Conservation (phyloP, 108 stramenopile genomes). For the Skeletonema marinoi region DNA sequence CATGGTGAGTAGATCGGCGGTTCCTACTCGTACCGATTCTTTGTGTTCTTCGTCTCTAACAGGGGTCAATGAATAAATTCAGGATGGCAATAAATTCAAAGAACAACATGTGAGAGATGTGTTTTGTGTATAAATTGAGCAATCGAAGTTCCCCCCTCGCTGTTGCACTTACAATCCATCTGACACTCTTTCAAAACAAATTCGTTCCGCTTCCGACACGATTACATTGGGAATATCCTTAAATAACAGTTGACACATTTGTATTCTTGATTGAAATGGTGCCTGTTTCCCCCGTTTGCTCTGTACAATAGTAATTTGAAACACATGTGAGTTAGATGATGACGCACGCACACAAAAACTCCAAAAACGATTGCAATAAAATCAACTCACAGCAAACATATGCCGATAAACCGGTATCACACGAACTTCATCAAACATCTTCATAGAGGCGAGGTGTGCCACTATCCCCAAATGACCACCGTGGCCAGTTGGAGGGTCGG, state of each 20-base stretch:
- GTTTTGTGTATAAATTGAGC: too few relatives aligned
- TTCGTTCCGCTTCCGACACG: slow-evolving; percentile 72
- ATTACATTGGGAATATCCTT: slow-evolving; percentile 51
- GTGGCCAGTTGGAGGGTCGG: slow-evolving; percentile 83
- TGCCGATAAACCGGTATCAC: slow-evolving; percentile 82
- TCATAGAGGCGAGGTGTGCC: slow-evolving; percentile 33
- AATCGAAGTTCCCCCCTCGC: neutral
- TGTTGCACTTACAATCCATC: slow-evolving; percentile 40
- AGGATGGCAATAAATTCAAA: neutral
- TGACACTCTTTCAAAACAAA: slow-evolving; percentile 53
- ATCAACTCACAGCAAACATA: slow-evolving; percentile 60
- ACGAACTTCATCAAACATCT: slow-evolving; percentile 71
- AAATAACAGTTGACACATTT: slow-evolving; percentile 79
- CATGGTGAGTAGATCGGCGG: slow-evolving; percentile 80
- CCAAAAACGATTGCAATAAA: neutral
- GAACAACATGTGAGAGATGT: too few relatives aligned
- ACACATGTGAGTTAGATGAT: too few relatives aligned
- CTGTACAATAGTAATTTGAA: neutral
- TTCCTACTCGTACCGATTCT: slow-evolving; percentile 60
- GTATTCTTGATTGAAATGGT: slow-evolving; percentile 62
- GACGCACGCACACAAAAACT: neutral
- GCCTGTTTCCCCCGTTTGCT: slow-evolving; percentile 69
- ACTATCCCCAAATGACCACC: slow-evolving; percentile 85
- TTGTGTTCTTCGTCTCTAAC: slow-evolving; percentile 13
- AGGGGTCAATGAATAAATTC: neutral